Evolutionary conservation across 2,329 filamentous ascomycete species (phyloP).

Genomic region (Microcyclosporella mali): DNA sequence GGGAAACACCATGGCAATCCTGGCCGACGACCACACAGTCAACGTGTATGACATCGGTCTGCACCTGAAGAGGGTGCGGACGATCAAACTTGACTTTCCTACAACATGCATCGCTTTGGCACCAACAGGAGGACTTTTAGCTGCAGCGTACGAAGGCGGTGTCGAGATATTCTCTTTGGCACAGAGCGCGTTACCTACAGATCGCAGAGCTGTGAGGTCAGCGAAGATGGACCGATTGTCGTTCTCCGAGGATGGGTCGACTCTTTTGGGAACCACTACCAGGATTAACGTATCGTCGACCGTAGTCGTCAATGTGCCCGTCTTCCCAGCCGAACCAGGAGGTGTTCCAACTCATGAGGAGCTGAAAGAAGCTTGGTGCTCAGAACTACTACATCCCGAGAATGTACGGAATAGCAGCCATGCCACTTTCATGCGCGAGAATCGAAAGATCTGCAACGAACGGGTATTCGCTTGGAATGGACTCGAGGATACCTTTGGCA

Average conservation of each 20-base stretch:
- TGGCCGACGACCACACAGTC: conserved; percentile 75
- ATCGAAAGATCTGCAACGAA: conserved; percentile 27
- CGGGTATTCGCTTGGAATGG: conserved; percentile 35
- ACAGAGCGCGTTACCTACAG: conserved; percentile 45
- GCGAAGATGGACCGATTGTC: conserved; percentile 31
- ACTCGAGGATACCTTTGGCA: conserved; percentile 32
- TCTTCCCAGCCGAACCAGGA: conserved; percentile 29
- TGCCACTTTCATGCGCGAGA: conserved; percentile 32
- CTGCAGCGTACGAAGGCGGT: conserved; percentile 78
- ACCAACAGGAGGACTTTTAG: conserved; percentile 71
- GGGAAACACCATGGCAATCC: conserved; percentile 66
- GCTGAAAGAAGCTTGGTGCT: conserved; percentile 35
- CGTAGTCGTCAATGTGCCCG: conserved; percentile 31
- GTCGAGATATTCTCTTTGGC: conserved; percentile 77
- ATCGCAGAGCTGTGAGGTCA: conserved; percentile 32
- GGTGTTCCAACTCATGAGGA: conserved; percentile 31
- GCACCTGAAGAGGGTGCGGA: conserved; percentile 56
- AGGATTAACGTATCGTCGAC: conserved; percentile 32
- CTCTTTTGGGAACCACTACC: conserved; percentile 33
- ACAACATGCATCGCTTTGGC: conserved; percentile 75
- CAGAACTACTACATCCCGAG: conserved; percentile 33
- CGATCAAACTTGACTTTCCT: conserved; percentile 69
- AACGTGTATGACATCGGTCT: conserved; percentile 68
- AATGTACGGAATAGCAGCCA: conserved; percentile 36
- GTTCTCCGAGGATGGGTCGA: conserved; percentile 34